phyloP scores from a whole-genome alignment of 148 eudicot species.

The Diospyros lotus region DNA sequence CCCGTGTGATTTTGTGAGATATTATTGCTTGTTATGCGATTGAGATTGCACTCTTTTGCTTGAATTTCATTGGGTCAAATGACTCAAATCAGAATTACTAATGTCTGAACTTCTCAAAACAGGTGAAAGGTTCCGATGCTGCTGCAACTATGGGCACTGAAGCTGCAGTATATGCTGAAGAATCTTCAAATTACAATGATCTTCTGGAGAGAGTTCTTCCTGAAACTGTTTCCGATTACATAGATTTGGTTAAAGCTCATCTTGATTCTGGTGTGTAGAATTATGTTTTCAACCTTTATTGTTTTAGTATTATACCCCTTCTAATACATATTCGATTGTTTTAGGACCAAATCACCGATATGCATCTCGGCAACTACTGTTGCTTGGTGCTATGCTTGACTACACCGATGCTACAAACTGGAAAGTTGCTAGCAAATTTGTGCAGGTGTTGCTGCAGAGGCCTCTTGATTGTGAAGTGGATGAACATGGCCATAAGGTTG shows the following conservation, averaged over 20 bases:
- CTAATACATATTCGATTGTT: slow-evolving; percentile 15
- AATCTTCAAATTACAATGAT: slow-evolving; percentile 83
- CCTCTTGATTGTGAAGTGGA: slow-evolving; percentile 70
- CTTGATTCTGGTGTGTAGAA: slow-evolving; percentile 67
- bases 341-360: slow-evolving; percentile 76
- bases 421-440: slow-evolving; percentile 66
- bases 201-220: slow-evolving; percentile 86
- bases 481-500: slow-evolving; percentile 47
- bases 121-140: slow-evolving; percentile 96
- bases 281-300: slow-evolving; percentile 3
- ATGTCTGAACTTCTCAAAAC: slow-evolving; percentile 10
- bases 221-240: slow-evolving; percentile 67
- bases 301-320: slow-evolving; percentile 1
- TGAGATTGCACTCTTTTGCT: neutral
- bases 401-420: slow-evolving; percentile 81
- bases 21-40: neutral
- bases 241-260: slow-evolving; percentile 74
- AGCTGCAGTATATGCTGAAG: slow-evolving; percentile 94
- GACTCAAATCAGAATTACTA: too few species aligned
- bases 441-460: slow-evolving; percentile 53
- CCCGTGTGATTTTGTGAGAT: too few species aligned
- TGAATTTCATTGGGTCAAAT: too few species aligned
- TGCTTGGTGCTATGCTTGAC: slow-evolving; percentile 88
- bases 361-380: slow-evolving; percentile 74
- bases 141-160: slow-evolving; percentile 83